Conservation (phyloP, 371 early-diverging fungal species). For the Furculomyces boomerangus region DNA sequence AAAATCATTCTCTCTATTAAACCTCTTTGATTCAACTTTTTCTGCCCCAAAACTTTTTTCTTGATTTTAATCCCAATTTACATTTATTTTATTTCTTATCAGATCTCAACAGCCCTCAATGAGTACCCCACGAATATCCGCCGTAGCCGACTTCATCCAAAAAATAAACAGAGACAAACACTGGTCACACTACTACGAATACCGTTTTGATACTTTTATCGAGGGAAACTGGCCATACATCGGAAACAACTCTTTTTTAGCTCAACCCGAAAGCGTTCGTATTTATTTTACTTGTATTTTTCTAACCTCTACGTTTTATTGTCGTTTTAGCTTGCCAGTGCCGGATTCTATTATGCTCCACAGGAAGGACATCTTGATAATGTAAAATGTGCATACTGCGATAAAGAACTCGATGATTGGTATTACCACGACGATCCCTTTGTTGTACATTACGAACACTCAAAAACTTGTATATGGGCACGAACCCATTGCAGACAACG, state of each 20-base stretch:
- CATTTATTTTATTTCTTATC: too few relatives aligned
- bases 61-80: too few relatives aligned
- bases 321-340: constrained; percentile 16
- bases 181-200: not conserved
- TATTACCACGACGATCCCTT: constrained; percentile 25
- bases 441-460: constrained; percentile 22
- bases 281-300: not conserved
- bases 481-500: constrained; percentile 18
- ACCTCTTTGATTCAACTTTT: too few relatives aligned
- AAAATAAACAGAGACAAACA: not conserved
- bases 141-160: too few relatives aligned
- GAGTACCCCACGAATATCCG: too few relatives aligned
- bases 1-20: too few relatives aligned
- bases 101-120: too few relatives aligned
- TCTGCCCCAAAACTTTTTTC: too few relatives aligned
- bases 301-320: not conserved
- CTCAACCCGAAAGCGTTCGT: constrained; percentile 19
- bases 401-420: constrained; percentile 27
- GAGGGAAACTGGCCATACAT: constrained; percentile 13
- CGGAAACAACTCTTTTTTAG: constrained; percentile 14
- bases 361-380: constrained; percentile 22
- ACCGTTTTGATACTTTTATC: not conserved
- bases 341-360: constrained; percentile 26
- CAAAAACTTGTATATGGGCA: constrained; percentile 20
- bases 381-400: constrained; percentile 26